Evolutionary conservation across 371 early-diverging fungal species (phyloP).

Genomic region (Rhizopus microsporus): DNA sequence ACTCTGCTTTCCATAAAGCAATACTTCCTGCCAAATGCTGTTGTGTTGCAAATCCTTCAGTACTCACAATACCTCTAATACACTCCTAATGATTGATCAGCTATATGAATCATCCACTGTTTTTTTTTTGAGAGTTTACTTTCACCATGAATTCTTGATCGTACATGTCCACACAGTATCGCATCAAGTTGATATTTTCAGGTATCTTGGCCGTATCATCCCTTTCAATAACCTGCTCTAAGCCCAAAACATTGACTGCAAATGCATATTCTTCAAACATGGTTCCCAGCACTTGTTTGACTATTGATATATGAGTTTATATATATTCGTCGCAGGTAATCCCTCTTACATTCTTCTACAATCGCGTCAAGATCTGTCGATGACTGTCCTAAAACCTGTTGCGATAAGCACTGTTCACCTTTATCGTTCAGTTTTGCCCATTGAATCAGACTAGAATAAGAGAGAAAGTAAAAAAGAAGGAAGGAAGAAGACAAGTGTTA

Average conservation of each 20-base stretch:
- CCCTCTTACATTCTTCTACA: not conserved
- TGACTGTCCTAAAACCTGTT: conserved; percentile 13
- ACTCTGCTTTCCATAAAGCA: conserved; percentile 35
- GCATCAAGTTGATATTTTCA: conserved; percentile 12
- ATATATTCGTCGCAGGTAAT: not conserved
- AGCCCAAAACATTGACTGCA: conserved; percentile 3
- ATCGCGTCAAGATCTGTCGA: conserved; percentile 17
- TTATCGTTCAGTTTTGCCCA: conserved; percentile 28
- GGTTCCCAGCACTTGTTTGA: conserved; percentile 16
- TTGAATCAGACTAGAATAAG: conserved; percentile 13
- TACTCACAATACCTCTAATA: conserved; percentile 21
- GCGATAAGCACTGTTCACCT: conserved; percentile 20
- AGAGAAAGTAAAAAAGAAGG: not conserved
- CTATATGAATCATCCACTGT: not conserved
- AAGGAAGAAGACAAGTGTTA: too few species aligned
- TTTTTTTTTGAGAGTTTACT: conserved; percentile 6
- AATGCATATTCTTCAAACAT: conserved; percentile 27
- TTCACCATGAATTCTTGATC: conserved; percentile 37
- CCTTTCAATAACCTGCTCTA: conserved; percentile 11
- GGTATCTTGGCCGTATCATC: conserved; percentile 14
- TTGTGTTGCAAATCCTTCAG: conserved; percentile 28
- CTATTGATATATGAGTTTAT: conserved; percentile 3
- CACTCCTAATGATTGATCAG: conserved; percentile 16
- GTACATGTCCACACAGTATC: conserved; percentile 29
- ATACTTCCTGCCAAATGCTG: conserved; percentile 33